Base-by-base conservation (phyloP, 768 basidiomycete species). In the Pleurotus platypus region DNA sequence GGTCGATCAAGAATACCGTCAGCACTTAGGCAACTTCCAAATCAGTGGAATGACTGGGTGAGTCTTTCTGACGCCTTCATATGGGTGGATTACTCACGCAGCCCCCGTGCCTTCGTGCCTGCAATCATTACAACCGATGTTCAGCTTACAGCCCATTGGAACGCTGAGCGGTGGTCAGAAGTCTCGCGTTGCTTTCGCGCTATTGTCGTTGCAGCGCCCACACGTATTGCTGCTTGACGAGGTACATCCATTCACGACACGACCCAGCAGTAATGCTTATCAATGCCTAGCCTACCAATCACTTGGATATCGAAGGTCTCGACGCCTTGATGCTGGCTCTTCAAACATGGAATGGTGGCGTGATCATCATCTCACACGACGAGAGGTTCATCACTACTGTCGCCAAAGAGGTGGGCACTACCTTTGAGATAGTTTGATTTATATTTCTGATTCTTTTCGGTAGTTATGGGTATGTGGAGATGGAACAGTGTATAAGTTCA, bases 161-260 rank as follows among this genome's bases (percentile, higher is more conserved):
- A 98, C 95, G 0, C 73, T 98, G 11, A 91, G 89, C 64, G 96
- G 95, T 70, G 96, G 96, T 69, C 96, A 98, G 66, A 98, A 98
- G 72, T 91, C 89, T 57, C 87, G 96, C 63, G 96, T 98, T 12
- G 93, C 94, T 1, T 98, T 98, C 72, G 86, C 95, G 2, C 78
- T 86, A 16, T 70, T 96, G 46, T 94, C 91, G 43, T 73, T 98
- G 65, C 89, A 89, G 69, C 84, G 83, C 56, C 97, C 97, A 6
- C 97, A 99, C 68, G 83, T 99, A 59, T 72, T 99, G 60, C 75
- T 98, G 61, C 82, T 99, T 55, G 97, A 99, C 70, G 97, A 99
- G 81, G 92, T 89, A 58, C 64, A 78, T 68, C 40, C 20, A 9
- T 59, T 60, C 37, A 18, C 35, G 4, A 30, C 4, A 18, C 18